phyloP scores from a whole-genome alignment of 2,329 filamentous ascomycete genomes.

The Colletotrichum limetticola region DNA sequence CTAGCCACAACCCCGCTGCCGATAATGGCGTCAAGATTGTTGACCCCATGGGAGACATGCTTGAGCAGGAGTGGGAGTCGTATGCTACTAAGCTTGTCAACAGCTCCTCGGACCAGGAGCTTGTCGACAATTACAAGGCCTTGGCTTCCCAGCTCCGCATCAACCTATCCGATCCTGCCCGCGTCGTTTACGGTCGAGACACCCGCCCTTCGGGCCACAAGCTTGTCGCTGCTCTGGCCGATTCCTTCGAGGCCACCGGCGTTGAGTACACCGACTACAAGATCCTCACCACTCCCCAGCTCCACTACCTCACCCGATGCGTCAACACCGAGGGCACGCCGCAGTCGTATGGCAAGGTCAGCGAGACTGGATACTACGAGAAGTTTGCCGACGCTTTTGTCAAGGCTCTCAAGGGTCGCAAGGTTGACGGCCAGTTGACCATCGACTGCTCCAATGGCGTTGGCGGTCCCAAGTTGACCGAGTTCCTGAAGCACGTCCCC shows the following conservation, averaged over 20 bases:
- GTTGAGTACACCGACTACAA: conserved; percentile 86
- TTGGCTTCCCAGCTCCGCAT: conserved; percentile 82
- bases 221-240: conserved; percentile 81
- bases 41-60: conserved; percentile 97
- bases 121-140: conserved; percentile 80
- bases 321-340: conserved; percentile 91
- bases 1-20: conserved; percentile 88
- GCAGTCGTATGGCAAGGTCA: conserved; percentile 87
- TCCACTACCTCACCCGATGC: conserved; percentile 96
- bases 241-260: conserved; percentile 80
- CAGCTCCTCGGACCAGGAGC: conserved; percentile 76
- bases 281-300: conserved; percentile 94
- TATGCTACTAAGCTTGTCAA: conserved; percentile 93
- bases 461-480: conserved; percentile 88
- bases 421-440: conserved; percentile 77
- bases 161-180: conserved; percentile 75
- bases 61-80: conserved; percentile 93
- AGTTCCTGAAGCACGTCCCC: conserved; percentile 86
- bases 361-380: conserved; percentile 93
- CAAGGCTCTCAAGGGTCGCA: conserved; percentile 81
- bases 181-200: conserved; percentile 90
- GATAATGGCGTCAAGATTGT: conserved; percentile 97
- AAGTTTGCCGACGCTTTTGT: conserved; percentile 90
- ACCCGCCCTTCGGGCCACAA: conserved; percentile 91
- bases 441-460: conserved; percentile 98